Percentiles rank a stretch among this genome's conserved stretches.
These are phyloP conservation scores for Suhomyces kilbournensis DNA, from an alignment of 805 yeast genomes.

Conservation along the genomic window DNA sequence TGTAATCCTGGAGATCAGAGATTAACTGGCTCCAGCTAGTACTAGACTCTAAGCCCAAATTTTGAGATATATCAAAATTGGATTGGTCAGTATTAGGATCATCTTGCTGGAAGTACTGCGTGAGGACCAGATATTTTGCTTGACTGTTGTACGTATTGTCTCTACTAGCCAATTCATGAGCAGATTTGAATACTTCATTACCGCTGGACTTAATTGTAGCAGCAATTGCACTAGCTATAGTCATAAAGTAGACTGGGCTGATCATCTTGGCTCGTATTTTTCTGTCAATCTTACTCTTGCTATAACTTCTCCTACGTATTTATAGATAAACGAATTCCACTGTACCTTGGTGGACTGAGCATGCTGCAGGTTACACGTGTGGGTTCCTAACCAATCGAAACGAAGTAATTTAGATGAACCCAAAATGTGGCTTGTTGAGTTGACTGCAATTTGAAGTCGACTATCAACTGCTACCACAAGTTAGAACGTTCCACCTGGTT, in stretches of 20 bases:
- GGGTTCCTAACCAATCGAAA: not conserved
- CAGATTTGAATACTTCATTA: not conserved
- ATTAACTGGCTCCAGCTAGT: slow-evolving; percentile 22
- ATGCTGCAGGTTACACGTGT: not conserved
- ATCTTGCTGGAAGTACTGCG: slow-evolving; percentile 19
- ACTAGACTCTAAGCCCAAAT: slow-evolving; percentile 21
- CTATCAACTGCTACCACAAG: not conserved
- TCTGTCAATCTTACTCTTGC: not conserved
- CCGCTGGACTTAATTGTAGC: not conserved
- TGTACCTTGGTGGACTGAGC: not conserved
- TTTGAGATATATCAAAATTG: slow-evolving; percentile 9
- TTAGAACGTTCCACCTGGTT: not conserved
- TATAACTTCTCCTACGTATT: not conserved
- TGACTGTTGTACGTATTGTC: not conserved
- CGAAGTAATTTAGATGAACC: not conserved
- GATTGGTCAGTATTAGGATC: slow-evolving; percentile 13
- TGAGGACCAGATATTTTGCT: slow-evolving; percentile 7
- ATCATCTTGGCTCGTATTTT: not conserved
- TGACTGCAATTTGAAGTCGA: not conserved
- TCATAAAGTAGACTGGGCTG: not conserved
- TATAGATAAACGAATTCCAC: not conserved
- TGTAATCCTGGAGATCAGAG: slow-evolving; percentile 9
- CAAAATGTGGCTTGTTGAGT: not conserved
- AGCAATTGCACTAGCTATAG: not conserved
- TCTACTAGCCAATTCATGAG: not conserved